Conservation (phyloP, 2,329 filamentous ascomycete species). For the Seiridium cupressi region DNA sequence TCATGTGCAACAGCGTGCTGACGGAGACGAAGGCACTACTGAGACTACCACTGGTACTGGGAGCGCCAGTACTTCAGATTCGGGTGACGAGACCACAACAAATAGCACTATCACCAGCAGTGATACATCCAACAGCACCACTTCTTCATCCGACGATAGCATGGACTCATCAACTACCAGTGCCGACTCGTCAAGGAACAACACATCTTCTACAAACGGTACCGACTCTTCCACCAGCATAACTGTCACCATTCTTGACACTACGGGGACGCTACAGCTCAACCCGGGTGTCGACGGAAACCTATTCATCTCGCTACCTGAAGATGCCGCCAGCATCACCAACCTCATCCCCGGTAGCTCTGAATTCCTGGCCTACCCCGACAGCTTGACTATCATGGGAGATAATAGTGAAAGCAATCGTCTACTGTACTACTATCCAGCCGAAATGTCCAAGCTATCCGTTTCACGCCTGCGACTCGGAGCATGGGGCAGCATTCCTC, state of each 20-base stretch:
- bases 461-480: neutral
- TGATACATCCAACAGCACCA: neutral
- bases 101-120: neutral
- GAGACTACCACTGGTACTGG: neutral
- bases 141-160: too few relatives aligned
- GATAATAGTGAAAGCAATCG: neutral
- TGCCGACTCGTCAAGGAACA: neutral
- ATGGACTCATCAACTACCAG: too few relatives aligned
- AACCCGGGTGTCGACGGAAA: conserved; percentile 1
- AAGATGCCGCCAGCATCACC: neutral
- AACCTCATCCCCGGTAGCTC: neutral
- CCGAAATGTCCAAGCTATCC: neutral
- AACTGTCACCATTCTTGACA: neutral
- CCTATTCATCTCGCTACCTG: neutral
- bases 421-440: conserved; percentile 2
- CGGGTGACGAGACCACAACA: neutral
- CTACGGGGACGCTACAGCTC: neutral
- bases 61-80: neutral
- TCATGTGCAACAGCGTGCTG: neutral
- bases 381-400: neutral
- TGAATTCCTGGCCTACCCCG: neutral
- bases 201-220: neutral
- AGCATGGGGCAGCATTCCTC: neutral
- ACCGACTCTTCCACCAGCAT: neutral
- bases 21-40: neutral